Evolutionary conservation across 2,329 filamentous ascomycete species (phyloP), one percentile per base, ranked within the genome.

Genomic region (Fusarium guadeloupense): DNA sequence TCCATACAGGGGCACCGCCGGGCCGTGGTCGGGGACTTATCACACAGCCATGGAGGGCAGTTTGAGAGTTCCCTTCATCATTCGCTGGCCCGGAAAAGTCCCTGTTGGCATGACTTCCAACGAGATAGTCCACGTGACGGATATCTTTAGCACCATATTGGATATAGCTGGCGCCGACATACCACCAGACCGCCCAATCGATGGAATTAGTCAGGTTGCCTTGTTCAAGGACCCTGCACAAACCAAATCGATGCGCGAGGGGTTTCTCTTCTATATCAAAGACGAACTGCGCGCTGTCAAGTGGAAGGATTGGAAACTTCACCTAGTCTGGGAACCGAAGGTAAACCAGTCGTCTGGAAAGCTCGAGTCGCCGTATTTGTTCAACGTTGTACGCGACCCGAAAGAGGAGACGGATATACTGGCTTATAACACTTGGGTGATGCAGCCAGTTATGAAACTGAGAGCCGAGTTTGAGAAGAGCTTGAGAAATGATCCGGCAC

Each of bases 31-130:
- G 1, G 74, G 74, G 1, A 76, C 74, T 0, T 76, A 75, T 16
- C 72, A 76, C 20, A 76, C 72, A 0, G 72, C 74, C 2, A 75
- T 76, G 74, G 74, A 76, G 26, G 72, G 74, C 1, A 74, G 73
- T 3, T 39, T 76, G 1, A 67, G 74, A 4, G 74, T 76, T 0
- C 73, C 74, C 0, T 75, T 71, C 44, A 76, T 76, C n/a, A 61
- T 76, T 3, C 54, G 71, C 4, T 76, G 74, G 74, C 72, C 72
- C 0, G 69, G 71, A 2, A 45, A 64, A 0, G 72, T 75, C 0
- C 74, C 74, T 0, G 37, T 55, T 10, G 63, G 60, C 0, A 52
- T 60, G 0, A 72, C 62, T 0, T 71, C 71, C 6, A 75, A 76
- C 35, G 65, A 69, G 4, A 74, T 68, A 14, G 72, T 75, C 1